A percentile compares a stretch with the other conserved stretches of the same genome.
Evolutionary conservation across 768 basidiomycete genomes (phyloP).

Genomic region (Amanita phalloides): DNA sequence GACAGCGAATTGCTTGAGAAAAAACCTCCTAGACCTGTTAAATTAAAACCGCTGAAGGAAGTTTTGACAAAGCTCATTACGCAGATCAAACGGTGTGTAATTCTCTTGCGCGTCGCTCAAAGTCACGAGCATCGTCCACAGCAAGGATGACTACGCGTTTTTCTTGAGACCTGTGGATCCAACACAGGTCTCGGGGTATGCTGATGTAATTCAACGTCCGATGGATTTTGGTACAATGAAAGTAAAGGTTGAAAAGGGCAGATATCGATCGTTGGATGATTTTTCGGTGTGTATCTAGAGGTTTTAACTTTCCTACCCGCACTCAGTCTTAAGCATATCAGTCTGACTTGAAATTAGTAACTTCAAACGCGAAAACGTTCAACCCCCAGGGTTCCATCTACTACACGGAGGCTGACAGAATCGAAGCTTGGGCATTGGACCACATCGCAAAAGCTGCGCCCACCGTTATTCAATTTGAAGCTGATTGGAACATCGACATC

Average conservation of each 20-base stretch:
- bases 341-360: conserved; percentile 66
- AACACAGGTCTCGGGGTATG: conserved; percentile 47
- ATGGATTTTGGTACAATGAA: conserved; percentile 93
- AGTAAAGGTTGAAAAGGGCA: conserved; percentile 63
- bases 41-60: conserved; percentile 73
- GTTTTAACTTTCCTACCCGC: conserved; percentile 1
- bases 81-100: conserved; percentile 64
- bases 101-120: not conserved
- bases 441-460: conserved; percentile 61
- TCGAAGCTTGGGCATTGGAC: conserved; percentile 63
- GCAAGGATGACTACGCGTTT: conserved; percentile 83
- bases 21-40: conserved; percentile 44
- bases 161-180: conserved; percentile 62
- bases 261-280: conserved; percentile 73
- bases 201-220: conserved; percentile 65
- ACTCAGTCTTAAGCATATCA: conserved; percentile 16
- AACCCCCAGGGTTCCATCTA: conserved; percentile 71
- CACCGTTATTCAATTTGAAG: conserved; percentile 73
- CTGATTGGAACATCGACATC: conserved; percentile 76
- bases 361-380: conserved; percentile 63
- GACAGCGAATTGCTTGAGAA: conserved; percentile 28
- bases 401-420: conserved; percentile 58
- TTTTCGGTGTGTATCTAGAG: conserved; percentile 47
- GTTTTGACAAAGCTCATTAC: conserved; percentile 54
- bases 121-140: conserved; percentile 18